Evolutionary conservation across 371 early-diverging fungal genomes (phyloP).

Genomic region (Capillidium heterosporum): DNA sequence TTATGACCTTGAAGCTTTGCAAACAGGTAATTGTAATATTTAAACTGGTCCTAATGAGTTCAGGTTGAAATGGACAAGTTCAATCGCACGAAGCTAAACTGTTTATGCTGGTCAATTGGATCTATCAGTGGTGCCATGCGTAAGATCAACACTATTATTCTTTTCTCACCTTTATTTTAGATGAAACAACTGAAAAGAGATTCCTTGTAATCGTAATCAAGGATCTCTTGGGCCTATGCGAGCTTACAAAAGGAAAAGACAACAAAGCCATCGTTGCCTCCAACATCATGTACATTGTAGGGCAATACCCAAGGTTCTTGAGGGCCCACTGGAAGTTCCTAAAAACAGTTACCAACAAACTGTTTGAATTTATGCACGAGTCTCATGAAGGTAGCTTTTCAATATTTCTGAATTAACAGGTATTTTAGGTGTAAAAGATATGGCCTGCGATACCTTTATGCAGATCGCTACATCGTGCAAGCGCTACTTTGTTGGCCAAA

Average conservation of each 20-base stretch:
- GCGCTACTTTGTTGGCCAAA: constrained; percentile 71
- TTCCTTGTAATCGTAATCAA: constrained; percentile 97
- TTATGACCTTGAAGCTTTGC: constrained; percentile 82
- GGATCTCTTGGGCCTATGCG: constrained; percentile 84
- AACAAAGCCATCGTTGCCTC: constrained; percentile 99
- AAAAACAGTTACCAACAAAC: constrained; percentile 98
- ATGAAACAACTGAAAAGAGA: constrained; percentile 89
- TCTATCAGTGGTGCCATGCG: constrained; percentile 94
- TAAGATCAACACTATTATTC: constrained; percentile 2
- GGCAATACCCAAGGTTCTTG: constrained; percentile 97
- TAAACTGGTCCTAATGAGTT: constrained; percentile 6
- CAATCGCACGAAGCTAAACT: constrained; percentile 94
- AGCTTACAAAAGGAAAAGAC: constrained; percentile 89
- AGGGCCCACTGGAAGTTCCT: constrained; percentile 98
- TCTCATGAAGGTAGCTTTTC: constrained; percentile 65
- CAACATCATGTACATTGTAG: constrained; percentile 99
- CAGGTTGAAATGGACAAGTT: constrained; percentile 82
- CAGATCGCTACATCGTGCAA: constrained; percentile 95
- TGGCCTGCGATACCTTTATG: constrained; percentile 99
- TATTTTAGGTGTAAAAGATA: constrained; percentile 90
- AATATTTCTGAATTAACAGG: background rate
- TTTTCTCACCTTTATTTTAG: constrained; percentile 4
- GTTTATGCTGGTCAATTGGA: constrained; percentile 98
- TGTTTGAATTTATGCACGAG: constrained; percentile 99
- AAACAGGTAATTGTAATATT: constrained; percentile 40